Evolutionary conservation across 495 filamentous ascomycete species (phyloP), one percentile per base, ranked within the genome.

Genomic region (Bryoglossum gracile): DNA sequence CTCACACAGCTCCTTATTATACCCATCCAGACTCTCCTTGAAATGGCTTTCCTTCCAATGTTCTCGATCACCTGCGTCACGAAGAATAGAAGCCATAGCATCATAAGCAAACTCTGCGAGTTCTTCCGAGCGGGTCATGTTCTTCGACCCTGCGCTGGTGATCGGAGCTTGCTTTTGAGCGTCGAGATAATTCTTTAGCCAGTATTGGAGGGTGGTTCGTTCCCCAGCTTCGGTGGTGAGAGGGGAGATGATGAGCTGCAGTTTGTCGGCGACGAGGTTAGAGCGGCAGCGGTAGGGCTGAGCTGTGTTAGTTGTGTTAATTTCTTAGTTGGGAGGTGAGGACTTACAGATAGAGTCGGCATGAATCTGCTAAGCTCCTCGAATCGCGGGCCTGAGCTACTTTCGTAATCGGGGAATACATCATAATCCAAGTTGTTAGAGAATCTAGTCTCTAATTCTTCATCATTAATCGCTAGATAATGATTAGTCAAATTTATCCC

Each of bases 331-430:
- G 8, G 5, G 18, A 3, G 1, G 5, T 8, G 2, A 43, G 6
- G n/a, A 60, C 66, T 39, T 57, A 76, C 70, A 47, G 73, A 71
- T 28, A 68, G 72, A 5, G 62, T 65, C 1, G 72, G 72, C 9
- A 65, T 68, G 18, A 67, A 62, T 36, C 64, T 56, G 23, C 68
- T 53, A 16, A 69, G 63, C 16, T 70, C 62, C 33, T 69, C 63
- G 16, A 73, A 62, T 3, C 63, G 51, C 3, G 56, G 38, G 0
- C 62, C 58, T 8, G 61, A 42, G 3, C 46, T 48, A n/a, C 59
- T 62, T 35, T 70, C 66, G 35, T 69, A 66, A 21, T 69, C 67
- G 6, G 69, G 61, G 33, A 74, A 65, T 0, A 64, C 53, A 1
- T 61, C 56, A 37, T 76, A 75, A 53, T 77, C 72, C 1, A 65